Evolutionary conservation across 2,329 filamentous ascomycete genomes (phyloP).

Genomic region (Aureobasidium mangrovei): DNA sequence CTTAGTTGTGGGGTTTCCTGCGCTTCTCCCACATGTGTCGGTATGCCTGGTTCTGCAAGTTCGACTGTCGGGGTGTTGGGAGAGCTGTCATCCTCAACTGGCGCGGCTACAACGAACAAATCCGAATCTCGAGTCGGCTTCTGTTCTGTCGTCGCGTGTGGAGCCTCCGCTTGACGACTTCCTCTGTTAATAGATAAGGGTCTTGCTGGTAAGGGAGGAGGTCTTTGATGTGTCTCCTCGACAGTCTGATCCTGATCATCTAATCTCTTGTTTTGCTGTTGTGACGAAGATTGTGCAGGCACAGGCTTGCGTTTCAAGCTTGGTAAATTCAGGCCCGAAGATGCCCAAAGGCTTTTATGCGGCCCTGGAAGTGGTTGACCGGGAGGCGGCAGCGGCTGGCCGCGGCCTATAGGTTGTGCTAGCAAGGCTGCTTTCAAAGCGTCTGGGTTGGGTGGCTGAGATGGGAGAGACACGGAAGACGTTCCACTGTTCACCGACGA

Average conservation of each 20-base stretch:
- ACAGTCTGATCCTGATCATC: background rate
- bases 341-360: constrained; percentile 19
- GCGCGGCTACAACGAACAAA: constrained; percentile 14
- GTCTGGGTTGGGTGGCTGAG: constrained; percentile 18
- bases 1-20: background rate
- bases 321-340: constrained; percentile 13
- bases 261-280: background rate
- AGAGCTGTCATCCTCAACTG: constrained; percentile 19
- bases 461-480: constrained; percentile 8
- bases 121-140: background rate
- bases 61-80: constrained; percentile 19
- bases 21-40: background rate
- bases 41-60: background rate
- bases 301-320: constrained; percentile 22
- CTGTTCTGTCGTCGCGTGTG: background rate
- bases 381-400: constrained; percentile 71
- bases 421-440: constrained; percentile 20
- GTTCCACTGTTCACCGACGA: constrained; percentile 31
- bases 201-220: constrained; percentile 2
- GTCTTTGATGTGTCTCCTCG: background rate
- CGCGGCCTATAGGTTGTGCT: constrained; percentile 65
- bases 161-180: background rate
- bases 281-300: background rate
- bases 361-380: constrained; percentile 62
- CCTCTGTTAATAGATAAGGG: background rate